These are phyloP conservation scores for Colletotrichum sp. DNA, from an alignment of 2,329 filamentous ascomycete genomes.

Conservation along the genomic window DNA sequence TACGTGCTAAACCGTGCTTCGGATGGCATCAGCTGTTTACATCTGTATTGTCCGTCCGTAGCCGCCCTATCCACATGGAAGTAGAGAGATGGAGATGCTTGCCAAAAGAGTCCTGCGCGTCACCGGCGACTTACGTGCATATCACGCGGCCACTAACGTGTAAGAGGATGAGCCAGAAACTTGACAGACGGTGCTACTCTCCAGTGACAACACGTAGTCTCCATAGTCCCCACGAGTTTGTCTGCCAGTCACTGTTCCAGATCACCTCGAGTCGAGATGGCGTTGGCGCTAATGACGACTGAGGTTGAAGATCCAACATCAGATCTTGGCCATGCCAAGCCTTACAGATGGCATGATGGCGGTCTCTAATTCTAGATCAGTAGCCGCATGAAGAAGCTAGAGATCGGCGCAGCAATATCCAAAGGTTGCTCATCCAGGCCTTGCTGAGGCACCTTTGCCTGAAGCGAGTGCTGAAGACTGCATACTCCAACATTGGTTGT, in stretches of 20 bases:
- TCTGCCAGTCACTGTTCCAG: background rate
- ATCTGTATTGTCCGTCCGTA: background rate
- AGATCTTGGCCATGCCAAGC: background rate
- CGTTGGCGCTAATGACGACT: background rate
- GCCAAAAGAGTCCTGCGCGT: conserved; percentile 7
- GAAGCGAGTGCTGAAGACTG: background rate
- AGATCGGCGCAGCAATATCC: background rate
- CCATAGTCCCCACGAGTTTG: background rate
- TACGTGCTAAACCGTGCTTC: background rate
- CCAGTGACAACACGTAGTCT: background rate
- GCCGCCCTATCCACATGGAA: background rate
- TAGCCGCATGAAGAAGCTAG: background rate
- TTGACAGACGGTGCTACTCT: background rate
- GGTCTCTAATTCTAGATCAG: background rate
- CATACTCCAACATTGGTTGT: background rate
- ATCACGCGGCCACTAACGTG: conserved; percentile 1
- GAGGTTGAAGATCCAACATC: background rate
- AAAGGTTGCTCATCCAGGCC: background rate
- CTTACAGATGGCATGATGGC: background rate
- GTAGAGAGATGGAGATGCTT: background rate
- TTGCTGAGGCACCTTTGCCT: background rate
- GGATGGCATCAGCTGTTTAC: background rate
- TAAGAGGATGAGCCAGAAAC: background rate
- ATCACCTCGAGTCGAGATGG: background rate
- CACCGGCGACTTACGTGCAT: conserved; percentile 10